phyloP scores from a whole-genome alignment of 208 protist species.

The Leishmania aethiopica region DNA sequence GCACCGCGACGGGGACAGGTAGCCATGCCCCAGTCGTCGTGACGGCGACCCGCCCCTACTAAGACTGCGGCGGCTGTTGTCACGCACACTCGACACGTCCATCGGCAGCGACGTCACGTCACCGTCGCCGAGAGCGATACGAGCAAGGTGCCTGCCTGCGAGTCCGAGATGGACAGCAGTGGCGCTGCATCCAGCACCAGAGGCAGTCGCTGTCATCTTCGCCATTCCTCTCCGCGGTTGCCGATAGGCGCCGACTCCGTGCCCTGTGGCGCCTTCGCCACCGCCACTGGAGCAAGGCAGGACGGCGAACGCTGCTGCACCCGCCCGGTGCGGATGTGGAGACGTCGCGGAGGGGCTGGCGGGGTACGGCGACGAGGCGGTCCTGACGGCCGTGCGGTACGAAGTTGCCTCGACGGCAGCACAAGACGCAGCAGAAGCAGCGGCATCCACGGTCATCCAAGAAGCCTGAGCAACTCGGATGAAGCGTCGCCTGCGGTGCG shows the following conservation, averaged over 20 bases:
- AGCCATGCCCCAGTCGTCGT: background rate
- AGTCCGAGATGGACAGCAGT: background rate
- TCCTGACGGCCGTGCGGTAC: background rate
- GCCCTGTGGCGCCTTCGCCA: background rate
- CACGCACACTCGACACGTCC: background rate
- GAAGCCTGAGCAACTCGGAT: background rate
- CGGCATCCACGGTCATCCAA: background rate
- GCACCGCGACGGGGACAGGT: background rate
- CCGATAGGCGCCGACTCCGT: background rate
- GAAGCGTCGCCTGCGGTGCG: background rate
- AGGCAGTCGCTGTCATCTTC: background rate
- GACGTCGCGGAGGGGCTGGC: background rate
- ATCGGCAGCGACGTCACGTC: background rate
- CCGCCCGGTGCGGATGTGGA: no score
- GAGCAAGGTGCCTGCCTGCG: background rate
- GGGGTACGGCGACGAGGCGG: conserved; percentile 10
- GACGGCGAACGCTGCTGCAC: background rate
- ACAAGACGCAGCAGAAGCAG: background rate
- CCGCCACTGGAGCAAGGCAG: background rate
- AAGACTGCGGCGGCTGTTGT: background rate
- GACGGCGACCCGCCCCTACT: background rate
- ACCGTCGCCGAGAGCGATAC: background rate
- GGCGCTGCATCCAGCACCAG: background rate
- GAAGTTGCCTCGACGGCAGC: background rate
- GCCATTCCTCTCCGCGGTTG: background rate